Evolutionary conservation across 2,329 filamentous ascomycete genomes (phyloP).

Genomic region (Daldinia eschscholtzii): DNA sequence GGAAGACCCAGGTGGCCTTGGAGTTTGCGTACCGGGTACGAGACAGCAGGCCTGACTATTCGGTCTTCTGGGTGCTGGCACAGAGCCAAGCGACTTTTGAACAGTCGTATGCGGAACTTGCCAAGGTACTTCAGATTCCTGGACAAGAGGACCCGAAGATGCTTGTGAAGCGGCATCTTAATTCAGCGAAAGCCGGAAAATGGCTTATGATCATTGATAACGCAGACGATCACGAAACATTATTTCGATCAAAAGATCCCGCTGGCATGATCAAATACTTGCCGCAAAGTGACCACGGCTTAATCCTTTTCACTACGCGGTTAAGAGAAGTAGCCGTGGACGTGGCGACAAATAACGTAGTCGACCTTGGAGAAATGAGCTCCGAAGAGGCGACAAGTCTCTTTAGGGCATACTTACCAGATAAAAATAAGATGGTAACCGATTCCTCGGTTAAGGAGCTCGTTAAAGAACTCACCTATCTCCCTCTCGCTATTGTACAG

Average conservation of each 20-base stretch:
- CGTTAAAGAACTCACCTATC: background rate
- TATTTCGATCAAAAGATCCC: slow-evolving; percentile 28
- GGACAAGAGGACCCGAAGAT: background rate
- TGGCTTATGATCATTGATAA: slow-evolving; percentile 61
- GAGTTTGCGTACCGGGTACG: slow-evolving; percentile 57
- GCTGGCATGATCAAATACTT: background rate
- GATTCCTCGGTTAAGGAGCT: background rate
- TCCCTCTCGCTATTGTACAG: slow-evolving; percentile 12
- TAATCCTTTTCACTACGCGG: background rate
- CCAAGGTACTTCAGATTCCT: slow-evolving; percentile 4
- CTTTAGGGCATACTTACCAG: background rate
- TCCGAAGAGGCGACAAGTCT: background rate
- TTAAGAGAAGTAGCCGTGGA: background rate
- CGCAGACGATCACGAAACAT: slow-evolving; percentile 54
- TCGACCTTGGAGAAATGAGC: background rate
- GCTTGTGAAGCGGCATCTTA: slow-evolving; percentile 44
- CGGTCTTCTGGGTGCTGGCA: slow-evolving; percentile 60
- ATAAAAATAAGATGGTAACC: background rate
- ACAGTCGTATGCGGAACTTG: slow-evolving; percentile 55
- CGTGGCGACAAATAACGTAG: background rate
- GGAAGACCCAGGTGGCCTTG: slow-evolving; percentile 58
- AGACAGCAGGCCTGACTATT: slow-evolving; percentile 52
- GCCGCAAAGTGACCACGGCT: background rate
- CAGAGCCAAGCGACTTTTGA: slow-evolving; percentile 56
- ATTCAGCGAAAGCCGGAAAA: slow-evolving; percentile 46